Base-by-base conservation (phyloP, 139 green algal genomes). In the Micractinium sp. region DNA sequence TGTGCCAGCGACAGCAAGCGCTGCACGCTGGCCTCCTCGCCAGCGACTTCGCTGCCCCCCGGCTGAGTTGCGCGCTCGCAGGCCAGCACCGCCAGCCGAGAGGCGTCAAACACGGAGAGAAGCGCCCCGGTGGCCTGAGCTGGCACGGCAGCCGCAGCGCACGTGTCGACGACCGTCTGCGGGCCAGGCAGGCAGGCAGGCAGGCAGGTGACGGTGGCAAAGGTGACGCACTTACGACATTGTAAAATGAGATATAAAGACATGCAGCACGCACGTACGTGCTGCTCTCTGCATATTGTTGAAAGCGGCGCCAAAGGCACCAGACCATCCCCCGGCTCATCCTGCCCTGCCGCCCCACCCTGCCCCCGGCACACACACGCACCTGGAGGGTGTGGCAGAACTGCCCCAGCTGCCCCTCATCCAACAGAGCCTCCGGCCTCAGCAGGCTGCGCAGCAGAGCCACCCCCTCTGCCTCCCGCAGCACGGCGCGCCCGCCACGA, bases 401-500 rank as follows among this genome's bases (percentile, higher is more conserved):
- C 61, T 91, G 88, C 22, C 35, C 29, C 80, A 93, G 80, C 41
- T 71, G 67, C 56, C 80, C 86, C 23, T 39, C 75, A 67, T 88
- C n/a, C 38, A 94, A 86, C 85, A 91, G 71, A 5, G 36, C 82
- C 0, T 90, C 75, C 2, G 91, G 90, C n/a, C 90, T 85, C 69
- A 94, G 91, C 35, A 79, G 84, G 33, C 76, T 56, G 19, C 79
- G 81, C 41, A 94, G 88, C 39, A 94, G 74, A 22, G 56, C 83
- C 33, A 89, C 76, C 1, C 76, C 91, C 38, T 94, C 91, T 19
- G 76, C 38, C 81, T 83, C 47, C 0, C 87, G 85, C 53, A 90
- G 67, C 53, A 89, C 29, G 1, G 77, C 41, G 33, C 86, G 89
- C 14, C 63, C 61, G 56, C 82, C 73, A 25, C 39, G 31, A 0